Evolutionary conservation across 352 stramenopile genomes (phyloP), one percentile per base, ranked within the genome.

Genomic region (Phytophthora pluvialis): DNA sequence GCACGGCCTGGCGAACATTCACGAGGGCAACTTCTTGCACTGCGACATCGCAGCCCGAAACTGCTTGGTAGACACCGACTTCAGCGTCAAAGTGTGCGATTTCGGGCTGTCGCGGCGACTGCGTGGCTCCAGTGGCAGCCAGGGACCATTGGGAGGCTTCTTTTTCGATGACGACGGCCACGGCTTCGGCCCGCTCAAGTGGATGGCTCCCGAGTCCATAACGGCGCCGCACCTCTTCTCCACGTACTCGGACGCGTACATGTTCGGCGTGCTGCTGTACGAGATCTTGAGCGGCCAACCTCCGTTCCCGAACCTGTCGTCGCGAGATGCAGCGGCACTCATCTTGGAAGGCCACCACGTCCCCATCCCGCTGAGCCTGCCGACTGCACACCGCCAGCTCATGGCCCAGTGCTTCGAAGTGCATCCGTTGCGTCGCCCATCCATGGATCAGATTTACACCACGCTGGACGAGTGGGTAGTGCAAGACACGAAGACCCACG

Each of bases 191-290:
- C 81, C 84, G 15, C 66, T 91, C 31, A 91, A 93, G 46, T 90
- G 80, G 80, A 91, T 90, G 81, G 78, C 84, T 0, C 84, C 82
- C 9, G 84, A 93, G 54, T 90, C 80, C 0, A 76, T 91, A 7
- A 50, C 80, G 10, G 78, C 84, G 13, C 84, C 83, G 5, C 79
- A 93, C 43, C 33, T 91, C 6, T 93, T 91, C 59, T 93, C 83
- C 2, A 80, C 70, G 13, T 80, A 80, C 31, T 91, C 84, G 13
- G 84, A 93, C 60, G 76, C 80, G 52, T 93, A 89, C 73, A 89
- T 89, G 78, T 93, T 91, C 26, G 83, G 81, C 5, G 80, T 91
- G 16, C 57, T 90, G 11, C 70, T 93, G 50, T 93, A 86, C 64
- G 84, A 93, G 51, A 87, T 91, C 31, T 93, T 91, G 57, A 89